Evolutionary conservation across 2,329 filamentous ascomycete species (phyloP).

Genomic region (Malbranchea zuffiana): DNA sequence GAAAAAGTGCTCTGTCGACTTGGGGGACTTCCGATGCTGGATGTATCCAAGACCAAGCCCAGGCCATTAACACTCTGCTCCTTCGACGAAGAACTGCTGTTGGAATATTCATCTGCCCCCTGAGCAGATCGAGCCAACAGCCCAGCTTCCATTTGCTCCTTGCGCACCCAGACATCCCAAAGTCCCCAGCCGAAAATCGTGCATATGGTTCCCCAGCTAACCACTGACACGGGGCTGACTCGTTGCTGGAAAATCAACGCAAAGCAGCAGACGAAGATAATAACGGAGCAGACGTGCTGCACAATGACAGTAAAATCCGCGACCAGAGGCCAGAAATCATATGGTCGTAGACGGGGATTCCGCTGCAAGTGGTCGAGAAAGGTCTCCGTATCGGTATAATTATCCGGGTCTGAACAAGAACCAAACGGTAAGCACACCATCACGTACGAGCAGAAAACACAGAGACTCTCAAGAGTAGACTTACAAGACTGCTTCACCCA

Average conservation of each 20-base stretch:
- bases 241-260: constrained; percentile 77
- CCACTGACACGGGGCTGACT: constrained; percentile 80
- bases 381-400: constrained; percentile 93
- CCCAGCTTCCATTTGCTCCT: constrained; percentile 47
- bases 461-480: constrained; percentile 22
- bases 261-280: constrained; percentile 90
- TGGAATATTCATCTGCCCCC: constrained; percentile 29
- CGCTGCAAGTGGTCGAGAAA: constrained; percentile 93
- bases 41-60: constrained; percentile 32
- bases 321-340: constrained; percentile 96
- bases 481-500: constrained; percentile 95
- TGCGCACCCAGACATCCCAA: constrained; percentile 82
- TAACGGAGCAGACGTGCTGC: constrained; percentile 89
- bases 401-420: constrained; percentile 67
- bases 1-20: constrained; percentile 21
- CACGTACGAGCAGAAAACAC: background rate
- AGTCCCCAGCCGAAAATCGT: constrained; percentile 82
- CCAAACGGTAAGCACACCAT: background rate
- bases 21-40: constrained; percentile 25
- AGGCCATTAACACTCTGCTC: constrained; percentile 31
- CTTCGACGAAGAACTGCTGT: constrained; percentile 27
- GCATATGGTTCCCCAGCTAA: constrained; percentile 69
- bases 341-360: constrained; percentile 84
- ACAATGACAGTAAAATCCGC: constrained; percentile 93
- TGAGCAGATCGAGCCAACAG: background rate